Conservation (phyloP, 106 monocot genomes). For the Alisma plantagoaquatica region DNA sequence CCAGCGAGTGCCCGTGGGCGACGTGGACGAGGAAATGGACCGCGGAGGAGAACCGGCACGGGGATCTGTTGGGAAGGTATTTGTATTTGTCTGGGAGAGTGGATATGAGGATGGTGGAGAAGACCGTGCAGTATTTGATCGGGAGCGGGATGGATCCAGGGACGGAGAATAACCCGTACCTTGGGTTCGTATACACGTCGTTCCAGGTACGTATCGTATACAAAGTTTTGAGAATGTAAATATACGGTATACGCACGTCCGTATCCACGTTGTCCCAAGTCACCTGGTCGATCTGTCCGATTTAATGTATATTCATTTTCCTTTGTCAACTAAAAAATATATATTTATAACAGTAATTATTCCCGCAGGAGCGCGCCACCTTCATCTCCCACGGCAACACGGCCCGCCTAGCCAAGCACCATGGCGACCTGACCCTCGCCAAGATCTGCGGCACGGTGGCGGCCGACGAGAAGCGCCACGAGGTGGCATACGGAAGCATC, state of each 20-base stretch:
- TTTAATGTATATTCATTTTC: no score
- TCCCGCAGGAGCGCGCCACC: slow-evolving; percentile 78
- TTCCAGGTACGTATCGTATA: no score
- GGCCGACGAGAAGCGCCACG: slow-evolving; percentile 86
- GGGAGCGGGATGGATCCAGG: slow-evolving; percentile 57
- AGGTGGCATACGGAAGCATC: slow-evolving; percentile 42
- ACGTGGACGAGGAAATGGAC: slow-evolving; percentile 64
- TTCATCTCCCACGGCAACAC: slow-evolving; percentile 79
- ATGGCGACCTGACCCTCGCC: slow-evolving; percentile 52
- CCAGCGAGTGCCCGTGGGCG: slow-evolving; percentile 49
- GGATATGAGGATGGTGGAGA: slow-evolving; percentile 70
- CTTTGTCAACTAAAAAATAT: no score
- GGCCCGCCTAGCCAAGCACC: slow-evolving; percentile 51
- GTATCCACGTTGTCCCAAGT: no score
- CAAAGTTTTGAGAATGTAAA: no score
- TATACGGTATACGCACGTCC: no score
- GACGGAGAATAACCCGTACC: slow-evolving; percentile 73
- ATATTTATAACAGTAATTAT: no score
- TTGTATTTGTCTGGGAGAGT: slow-evolving; percentile 58
- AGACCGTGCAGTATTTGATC: slow-evolving; percentile 42
- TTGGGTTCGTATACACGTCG: slow-evolving; percentile 60
- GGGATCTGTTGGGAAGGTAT: slow-evolving; percentile 49
- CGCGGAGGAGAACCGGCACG: slow-evolving; percentile 71
- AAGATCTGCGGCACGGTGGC: slow-evolving; percentile 57
- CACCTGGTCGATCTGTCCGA: no score